Conservation (phyloP, 140 eudicot genomes). For the Flaveria floridana region DNA sequence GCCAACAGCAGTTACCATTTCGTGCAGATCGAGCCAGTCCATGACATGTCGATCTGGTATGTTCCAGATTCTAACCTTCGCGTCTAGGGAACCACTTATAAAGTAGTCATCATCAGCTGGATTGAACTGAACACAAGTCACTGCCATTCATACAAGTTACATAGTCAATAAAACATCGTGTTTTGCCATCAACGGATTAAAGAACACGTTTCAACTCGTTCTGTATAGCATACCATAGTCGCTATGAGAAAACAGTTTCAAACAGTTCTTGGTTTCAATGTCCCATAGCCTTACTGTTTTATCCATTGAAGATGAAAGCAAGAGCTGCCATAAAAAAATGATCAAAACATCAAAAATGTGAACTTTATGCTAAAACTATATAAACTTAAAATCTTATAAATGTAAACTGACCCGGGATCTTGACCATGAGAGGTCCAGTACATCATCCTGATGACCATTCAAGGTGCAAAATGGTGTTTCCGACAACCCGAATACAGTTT, state of each 20-base stretch:
- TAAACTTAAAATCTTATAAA: no score
- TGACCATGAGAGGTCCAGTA: constrained; percentile 86
- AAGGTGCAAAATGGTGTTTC: constrained; percentile 72
- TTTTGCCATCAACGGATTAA: neutral
- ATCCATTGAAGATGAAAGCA: constrained; percentile 97
- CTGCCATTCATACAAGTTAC: constrained; percentile 46
- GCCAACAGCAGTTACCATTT: constrained; percentile 93
- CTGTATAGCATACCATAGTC: constrained; percentile 56
- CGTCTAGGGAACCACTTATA: constrained; percentile 87
- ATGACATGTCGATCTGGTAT: constrained; percentile 67
- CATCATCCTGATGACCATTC: constrained; percentile 77
- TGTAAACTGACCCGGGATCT: constrained; percentile 55
- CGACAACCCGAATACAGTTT: constrained; percentile 73
- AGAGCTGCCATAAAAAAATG: constrained; percentile 38
- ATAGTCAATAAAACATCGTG: constrained; percentile 17
- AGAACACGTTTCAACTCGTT: neutral
- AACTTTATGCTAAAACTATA: neutral
- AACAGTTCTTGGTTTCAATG: constrained; percentile 55
- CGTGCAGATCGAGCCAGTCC: constrained; percentile 82
- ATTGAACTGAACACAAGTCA: constrained; percentile 91
- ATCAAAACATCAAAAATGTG: neutral
- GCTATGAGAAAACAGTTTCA: constrained; percentile 72
- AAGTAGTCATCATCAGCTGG: constrained; percentile 72
- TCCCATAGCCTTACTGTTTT: constrained; percentile 93
- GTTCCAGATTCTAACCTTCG: constrained; percentile 88